phyloP scores from a whole-genome alignment of 1,284 basidiomycete genomes.

The Pseudozyma pruni region DNA sequence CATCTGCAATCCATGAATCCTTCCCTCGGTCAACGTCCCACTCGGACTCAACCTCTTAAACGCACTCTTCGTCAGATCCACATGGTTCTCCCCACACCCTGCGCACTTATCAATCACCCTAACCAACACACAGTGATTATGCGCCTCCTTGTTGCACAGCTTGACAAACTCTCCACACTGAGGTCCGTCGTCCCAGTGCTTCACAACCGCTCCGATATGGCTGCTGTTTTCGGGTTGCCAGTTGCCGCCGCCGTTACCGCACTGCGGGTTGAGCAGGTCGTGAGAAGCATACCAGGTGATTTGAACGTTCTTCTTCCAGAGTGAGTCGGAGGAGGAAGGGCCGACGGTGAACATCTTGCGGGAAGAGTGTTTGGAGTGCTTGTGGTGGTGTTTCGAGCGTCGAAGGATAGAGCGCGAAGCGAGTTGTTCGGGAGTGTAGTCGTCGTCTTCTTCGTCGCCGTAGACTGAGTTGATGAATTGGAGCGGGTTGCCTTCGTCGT shows the following conservation, averaged over 20 bases:
- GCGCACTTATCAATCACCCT: slow-evolving; percentile 65
- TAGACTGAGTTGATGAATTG: slow-evolving; percentile 55
- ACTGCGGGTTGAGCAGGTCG: slow-evolving; percentile 61
- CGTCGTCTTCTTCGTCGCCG: slow-evolving; percentile 54
- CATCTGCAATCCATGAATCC: slow-evolving; percentile 55
- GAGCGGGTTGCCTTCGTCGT: slow-evolving; percentile 51
- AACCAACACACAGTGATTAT: slow-evolving; percentile 49
- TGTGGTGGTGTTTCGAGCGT: slow-evolving; percentile 45
- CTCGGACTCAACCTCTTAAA: slow-evolving; percentile 59
- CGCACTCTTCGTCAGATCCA: slow-evolving; percentile 63
- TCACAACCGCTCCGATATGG: slow-evolving; percentile 63
- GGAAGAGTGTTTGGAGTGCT: slow-evolving; percentile 15
- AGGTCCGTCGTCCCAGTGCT: slow-evolving; percentile 50
- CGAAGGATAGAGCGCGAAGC: slow-evolving; percentile 33
- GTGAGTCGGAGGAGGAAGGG: slow-evolving; percentile 18
- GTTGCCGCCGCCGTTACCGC: slow-evolving; percentile 52
- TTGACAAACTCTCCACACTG: slow-evolving; percentile 65
- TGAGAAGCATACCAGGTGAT: slow-evolving; percentile 65
- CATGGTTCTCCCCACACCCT: slow-evolving; percentile 54
- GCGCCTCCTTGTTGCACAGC: slow-evolving; percentile 56
- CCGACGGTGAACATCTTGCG: slow-evolving; percentile 38
- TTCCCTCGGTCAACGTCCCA: slow-evolving; percentile 55
- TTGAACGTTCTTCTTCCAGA: slow-evolving; percentile 39
- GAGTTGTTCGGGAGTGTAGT: slow-evolving; percentile 40
- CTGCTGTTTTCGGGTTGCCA: slow-evolving; percentile 59